phyloP scores from a whole-genome alignment of 257 asterid species.

The Gentiana straminea region DNA sequence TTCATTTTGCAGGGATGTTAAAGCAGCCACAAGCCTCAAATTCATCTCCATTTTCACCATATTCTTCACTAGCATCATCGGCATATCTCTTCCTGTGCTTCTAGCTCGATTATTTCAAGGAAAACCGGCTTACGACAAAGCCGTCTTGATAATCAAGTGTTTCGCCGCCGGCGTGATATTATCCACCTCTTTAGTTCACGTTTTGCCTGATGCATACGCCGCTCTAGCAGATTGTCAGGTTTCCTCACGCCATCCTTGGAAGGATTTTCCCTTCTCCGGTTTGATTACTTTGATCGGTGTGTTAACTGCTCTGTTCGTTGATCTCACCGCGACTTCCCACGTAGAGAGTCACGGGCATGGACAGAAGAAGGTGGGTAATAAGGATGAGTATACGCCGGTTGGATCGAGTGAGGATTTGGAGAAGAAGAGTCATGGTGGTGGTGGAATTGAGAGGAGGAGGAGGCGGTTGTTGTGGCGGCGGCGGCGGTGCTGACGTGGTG shows the following conservation, averaged over 20 bases:
- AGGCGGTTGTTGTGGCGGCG: too few relatives aligned
- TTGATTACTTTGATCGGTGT: slow-evolving; percentile 27
- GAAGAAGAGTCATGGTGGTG: slow-evolving; percentile 4
- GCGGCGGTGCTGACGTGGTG: background rate
- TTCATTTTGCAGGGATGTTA: slow-evolving; percentile 20
- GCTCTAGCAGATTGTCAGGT: slow-evolving; percentile 35
- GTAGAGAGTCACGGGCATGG: slow-evolving; percentile 17
- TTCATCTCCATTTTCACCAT: slow-evolving; percentile 17
- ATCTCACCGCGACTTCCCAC: slow-evolving; percentile 30
- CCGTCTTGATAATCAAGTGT: slow-evolving; percentile 25
- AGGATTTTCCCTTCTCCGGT: slow-evolving; percentile 35
- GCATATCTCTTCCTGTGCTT: slow-evolving; percentile 20
- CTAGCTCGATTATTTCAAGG: slow-evolving; percentile 29
- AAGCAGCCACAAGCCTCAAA: slow-evolving; percentile 23
- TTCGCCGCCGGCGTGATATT: slow-evolving; percentile 34
- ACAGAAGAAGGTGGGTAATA: background rate
- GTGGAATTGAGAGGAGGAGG: background rate
- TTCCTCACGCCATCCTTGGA: slow-evolving; percentile 30
- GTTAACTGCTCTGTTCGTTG: slow-evolving; percentile 29
- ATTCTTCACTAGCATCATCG: slow-evolving; percentile 23
- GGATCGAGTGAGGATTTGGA: slow-evolving; percentile 14
- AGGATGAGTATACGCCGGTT: slow-evolving; percentile 11
- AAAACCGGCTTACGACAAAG: slow-evolving; percentile 28
- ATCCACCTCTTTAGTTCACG: slow-evolving; percentile 32
- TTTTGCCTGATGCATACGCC: slow-evolving; percentile 27